Conservation (phyloP, 768 basidiomycete species). For the Hericium erinaceus region DNA sequence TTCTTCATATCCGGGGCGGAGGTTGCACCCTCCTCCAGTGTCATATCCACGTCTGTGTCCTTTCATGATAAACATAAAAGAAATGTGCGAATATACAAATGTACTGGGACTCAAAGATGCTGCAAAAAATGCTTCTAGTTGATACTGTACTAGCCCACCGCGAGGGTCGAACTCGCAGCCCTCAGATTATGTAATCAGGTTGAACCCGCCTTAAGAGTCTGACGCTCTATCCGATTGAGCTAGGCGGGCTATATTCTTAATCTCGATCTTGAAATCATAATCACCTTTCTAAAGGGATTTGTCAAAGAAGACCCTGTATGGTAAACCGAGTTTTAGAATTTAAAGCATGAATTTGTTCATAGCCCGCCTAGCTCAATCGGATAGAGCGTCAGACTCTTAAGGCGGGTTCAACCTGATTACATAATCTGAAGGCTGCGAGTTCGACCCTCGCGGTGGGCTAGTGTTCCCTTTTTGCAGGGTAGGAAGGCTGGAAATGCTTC, state of each 20-base stretch:
- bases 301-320: too few species aligned
- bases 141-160: conserved; percentile 37
- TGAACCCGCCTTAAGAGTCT: conserved; percentile 37
- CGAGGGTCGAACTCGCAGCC: conserved; percentile 59
- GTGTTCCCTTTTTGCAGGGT: not conserved
- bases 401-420: not conserved
- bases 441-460: conserved; percentile 59
- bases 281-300: too few species aligned
- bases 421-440: conserved; percentile 53
- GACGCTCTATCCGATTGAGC: conserved; percentile 64
- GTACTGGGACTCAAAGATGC: not conserved
- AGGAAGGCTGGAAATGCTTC: too few species aligned
- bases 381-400: conserved; percentile 61
- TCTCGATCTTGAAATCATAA: too few species aligned
- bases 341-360: too few species aligned
- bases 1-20: too few species aligned
- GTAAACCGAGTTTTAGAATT: too few species aligned
- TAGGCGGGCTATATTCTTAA: conserved; percentile 46
- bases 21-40: too few species aligned
- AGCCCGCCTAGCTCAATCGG: conserved; percentile 61
- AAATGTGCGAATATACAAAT: not conserved
- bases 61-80: too few species aligned
- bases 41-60: too few species aligned
- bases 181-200: conserved; percentile 30
- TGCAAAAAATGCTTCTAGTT: not conserved